These are phyloP conservation scores for Scenedesmus sp. DNA, from an alignment of 163 green algal species.

Conservation along the genomic window DNA sequence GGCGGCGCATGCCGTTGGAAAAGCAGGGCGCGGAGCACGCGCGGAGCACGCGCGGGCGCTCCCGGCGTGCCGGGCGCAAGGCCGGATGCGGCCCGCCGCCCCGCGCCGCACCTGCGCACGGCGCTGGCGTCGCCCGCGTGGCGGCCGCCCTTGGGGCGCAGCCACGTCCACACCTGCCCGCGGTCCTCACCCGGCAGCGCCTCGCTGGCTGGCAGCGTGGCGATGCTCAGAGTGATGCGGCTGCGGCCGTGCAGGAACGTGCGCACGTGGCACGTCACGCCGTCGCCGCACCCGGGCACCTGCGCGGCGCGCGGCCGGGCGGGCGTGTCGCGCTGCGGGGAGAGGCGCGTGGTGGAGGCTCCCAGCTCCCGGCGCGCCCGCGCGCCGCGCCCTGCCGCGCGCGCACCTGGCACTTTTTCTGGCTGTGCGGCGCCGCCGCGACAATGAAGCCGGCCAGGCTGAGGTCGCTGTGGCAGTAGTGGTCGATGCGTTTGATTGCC, in stretches of 20 bases:
- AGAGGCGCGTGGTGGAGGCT: too few species aligned
- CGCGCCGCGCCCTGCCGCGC: too few species aligned
- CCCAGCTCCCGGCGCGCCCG: too few species aligned
- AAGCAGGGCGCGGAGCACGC: too few species aligned
- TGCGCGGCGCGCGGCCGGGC: background rate
- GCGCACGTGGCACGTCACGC: constrained; percentile 74
- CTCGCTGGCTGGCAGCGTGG: constrained; percentile 58
- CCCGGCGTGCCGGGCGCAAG: too few species aligned
- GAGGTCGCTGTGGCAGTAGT: constrained; percentile 66
- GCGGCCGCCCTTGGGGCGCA: constrained; percentile 58
- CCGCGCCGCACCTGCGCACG: constrained; percentile 41
- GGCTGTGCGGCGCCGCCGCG: constrained; percentile 49
- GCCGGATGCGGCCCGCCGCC: background rate
- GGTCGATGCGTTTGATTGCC: constrained; percentile 68
- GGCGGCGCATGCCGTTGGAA: background rate
- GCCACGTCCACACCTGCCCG: constrained; percentile 80
- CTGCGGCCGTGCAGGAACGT: constrained; percentile 79
- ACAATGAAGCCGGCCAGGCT: constrained; percentile 73
- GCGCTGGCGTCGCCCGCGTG: constrained; percentile 7
- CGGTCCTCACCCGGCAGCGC: constrained; percentile 71
- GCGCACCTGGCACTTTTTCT: constrained; percentile 60
- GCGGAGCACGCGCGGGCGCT: too few species aligned
- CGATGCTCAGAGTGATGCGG: constrained; percentile 76
- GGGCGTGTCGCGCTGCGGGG: too few species aligned
- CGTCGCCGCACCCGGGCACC: constrained; percentile 71